Conservation (phyloP, 345 rosid species). For the Cochlearia excelsa region DNA sequence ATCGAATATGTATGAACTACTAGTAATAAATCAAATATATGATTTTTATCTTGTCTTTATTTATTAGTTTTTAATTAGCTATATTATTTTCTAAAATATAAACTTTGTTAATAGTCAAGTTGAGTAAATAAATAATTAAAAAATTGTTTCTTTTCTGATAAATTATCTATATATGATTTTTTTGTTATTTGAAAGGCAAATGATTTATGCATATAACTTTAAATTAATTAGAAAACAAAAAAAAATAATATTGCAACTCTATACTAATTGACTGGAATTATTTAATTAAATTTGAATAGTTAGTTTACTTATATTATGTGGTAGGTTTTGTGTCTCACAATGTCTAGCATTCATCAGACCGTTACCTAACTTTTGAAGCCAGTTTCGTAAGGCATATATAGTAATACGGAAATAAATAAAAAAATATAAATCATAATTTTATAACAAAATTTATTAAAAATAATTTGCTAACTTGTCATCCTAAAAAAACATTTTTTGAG, state of each 20-base stretch:
- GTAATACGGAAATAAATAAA: constrained; percentile 6
- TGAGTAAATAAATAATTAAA: no score
- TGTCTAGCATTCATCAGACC: constrained; percentile 36
- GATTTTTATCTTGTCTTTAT: neutral
- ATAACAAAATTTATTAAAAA: no score
- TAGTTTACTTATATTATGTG: constrained; percentile 5
- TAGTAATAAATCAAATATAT: constrained; percentile 2
- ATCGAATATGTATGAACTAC: constrained; percentile 20
- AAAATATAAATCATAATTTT: neutral
- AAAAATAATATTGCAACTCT: no score
- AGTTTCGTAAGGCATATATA: constrained; percentile 35
- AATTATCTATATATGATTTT: no score
- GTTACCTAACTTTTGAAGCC: constrained; percentile 35
- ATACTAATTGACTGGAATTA: constrained; percentile 11
- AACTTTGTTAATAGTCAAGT: neutral
- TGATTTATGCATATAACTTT: no score
- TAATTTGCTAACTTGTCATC: constrained; percentile 17
- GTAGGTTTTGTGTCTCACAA: constrained; percentile 38
- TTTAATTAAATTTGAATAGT: constrained; percentile 14
- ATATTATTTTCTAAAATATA: neutral
- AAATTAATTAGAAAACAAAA: no score
- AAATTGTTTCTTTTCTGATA: no score
- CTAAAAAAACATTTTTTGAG: no score
- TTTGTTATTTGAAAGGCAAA: no score
- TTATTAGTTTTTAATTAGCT: neutral